These are phyloP conservation scores for Stygiomarasmius scandens DNA, from an alignment of 1,284 basidiomycete species.

Conservation along the genomic window DNA sequence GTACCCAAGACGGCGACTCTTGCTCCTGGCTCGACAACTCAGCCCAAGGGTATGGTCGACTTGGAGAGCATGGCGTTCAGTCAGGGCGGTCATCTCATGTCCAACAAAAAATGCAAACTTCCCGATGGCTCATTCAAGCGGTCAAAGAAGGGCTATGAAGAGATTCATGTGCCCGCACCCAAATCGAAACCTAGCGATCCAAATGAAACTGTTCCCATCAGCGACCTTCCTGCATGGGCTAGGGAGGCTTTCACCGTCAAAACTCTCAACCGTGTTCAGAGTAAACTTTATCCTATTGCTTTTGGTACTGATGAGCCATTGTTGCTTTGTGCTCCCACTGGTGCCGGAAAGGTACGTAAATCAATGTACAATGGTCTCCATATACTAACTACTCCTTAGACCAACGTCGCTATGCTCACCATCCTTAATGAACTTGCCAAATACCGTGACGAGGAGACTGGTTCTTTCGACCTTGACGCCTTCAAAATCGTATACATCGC, in stretches of 20 bases:
- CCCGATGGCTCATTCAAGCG: slow-evolving; percentile 98
- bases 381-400: slow-evolving; percentile 50
- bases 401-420: slow-evolving; percentile 96
- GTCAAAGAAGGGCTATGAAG: slow-evolving; percentile 95
- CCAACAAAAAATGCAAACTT: slow-evolving; percentile 97
- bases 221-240: slow-evolving; percentile 85
- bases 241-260: slow-evolving; percentile 82
- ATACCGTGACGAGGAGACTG: slow-evolving; percentile 81
- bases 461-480: slow-evolving; percentile 83
- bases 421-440: slow-evolving; percentile 89
- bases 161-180: slow-evolving; percentile 96
- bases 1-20: slow-evolving; percentile 90
- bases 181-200: slow-evolving; percentile 74
- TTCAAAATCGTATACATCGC: slow-evolving; percentile 99
- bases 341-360: slow-evolving; percentile 88
- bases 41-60: slow-evolving; percentile 88
- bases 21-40: slow-evolving; percentile 85
- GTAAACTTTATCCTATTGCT: slow-evolving; percentile 89
- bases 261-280: slow-evolving; percentile 93
- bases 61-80: slow-evolving; percentile 95
- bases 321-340: slow-evolving; percentile 96
- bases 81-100: slow-evolving; percentile 96
- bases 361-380: slow-evolving; percentile 11
- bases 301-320: slow-evolving; percentile 96
- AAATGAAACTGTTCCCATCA: slow-evolving; percentile 77